Percentiles rank a stretch among this genome's conserved stretches.
Evolutionary conservation across 164 flowering plant genomes (phyloP).

Genomic region (Aristolochia californica): DNA sequence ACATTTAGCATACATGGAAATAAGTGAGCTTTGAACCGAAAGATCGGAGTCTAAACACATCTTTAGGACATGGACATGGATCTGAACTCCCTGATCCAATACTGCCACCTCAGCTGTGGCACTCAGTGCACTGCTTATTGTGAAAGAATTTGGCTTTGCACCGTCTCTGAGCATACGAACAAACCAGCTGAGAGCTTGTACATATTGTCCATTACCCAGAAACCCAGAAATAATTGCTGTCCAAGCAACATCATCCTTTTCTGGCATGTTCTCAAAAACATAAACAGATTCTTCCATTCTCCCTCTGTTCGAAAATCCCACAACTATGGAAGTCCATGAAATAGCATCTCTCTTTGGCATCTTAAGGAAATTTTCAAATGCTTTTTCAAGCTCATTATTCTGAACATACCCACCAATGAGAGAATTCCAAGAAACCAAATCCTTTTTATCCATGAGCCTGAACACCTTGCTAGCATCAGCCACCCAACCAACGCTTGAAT

Average conservation of each 20-base stretch:
- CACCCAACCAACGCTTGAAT: conserved; percentile 23
- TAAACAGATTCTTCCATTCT: conserved; percentile 19
- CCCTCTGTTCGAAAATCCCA: conserved; percentile 23
- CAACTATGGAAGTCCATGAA: conserved; percentile 38
- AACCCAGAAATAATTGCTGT: conserved; percentile 39
- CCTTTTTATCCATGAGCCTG: conserved; percentile 19
- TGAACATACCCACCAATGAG: conserved; percentile 28
- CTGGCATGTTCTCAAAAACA: conserved; percentile 33
- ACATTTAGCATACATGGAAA: conserved; percentile 44
- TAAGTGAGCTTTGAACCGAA: conserved; percentile 29
- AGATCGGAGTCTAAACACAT: conserved; percentile 20
- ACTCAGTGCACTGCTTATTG: conserved; percentile 36
- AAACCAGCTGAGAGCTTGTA: conserved; percentile 30
- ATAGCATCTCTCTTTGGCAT: conserved; percentile 27
- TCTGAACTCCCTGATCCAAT: conserved; percentile 30
- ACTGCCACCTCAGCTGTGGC: conserved; percentile 35
- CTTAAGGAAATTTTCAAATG: conserved; percentile 21
- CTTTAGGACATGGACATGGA: conserved; percentile 28
- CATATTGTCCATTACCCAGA: conserved; percentile 25
- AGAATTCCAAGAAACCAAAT: conserved; percentile 34
- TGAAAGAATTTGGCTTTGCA: conserved; percentile 26
- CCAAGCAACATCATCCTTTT: conserved; percentile 42
- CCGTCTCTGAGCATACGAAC: conserved; percentile 23
- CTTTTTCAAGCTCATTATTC: conserved; percentile 25
- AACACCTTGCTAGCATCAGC: conserved; percentile 26